phyloP scores from a whole-genome alignment of 192 early-diverging fungal genomes.

The Paraglomus brasilianum region DNA sequence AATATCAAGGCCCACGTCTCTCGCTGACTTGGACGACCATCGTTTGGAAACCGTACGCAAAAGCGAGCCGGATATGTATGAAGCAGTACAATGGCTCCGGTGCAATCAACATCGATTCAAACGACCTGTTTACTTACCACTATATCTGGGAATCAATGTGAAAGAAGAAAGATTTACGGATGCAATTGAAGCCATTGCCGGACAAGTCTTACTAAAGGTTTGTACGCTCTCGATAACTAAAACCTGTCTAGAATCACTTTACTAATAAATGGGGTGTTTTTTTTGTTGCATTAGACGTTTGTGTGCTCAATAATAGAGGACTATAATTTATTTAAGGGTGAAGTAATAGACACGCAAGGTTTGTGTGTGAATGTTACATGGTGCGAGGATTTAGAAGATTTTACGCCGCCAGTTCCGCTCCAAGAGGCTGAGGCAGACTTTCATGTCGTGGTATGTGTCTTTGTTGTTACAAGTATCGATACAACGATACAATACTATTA shows the following conservation, averaged over 20 bases:
- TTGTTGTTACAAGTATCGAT: constrained; percentile 11
- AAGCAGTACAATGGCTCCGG: constrained; percentile 70
- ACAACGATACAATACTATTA: too few relatives aligned
- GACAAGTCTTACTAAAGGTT: constrained; percentile 1
- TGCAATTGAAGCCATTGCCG: constrained; percentile 59
- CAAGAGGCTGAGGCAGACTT: constrained; percentile 47
- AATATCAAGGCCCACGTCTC: constrained; percentile 48
- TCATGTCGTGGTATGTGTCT: constrained; percentile 54
- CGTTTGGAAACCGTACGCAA: constrained; percentile 55
- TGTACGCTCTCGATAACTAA: not conserved
- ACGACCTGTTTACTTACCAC: constrained; percentile 70
- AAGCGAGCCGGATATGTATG: constrained; percentile 51
- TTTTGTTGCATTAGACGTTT: constrained; percentile 57
- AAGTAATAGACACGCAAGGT: constrained; percentile 61
- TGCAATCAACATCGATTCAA: constrained; percentile 62
- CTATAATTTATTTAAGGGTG: constrained; percentile 66
- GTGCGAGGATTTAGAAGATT: constrained; percentile 38
- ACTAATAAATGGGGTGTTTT: not conserved
- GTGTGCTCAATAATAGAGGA: constrained; percentile 76
- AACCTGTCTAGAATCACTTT: not conserved
- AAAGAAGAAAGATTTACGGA: constrained; percentile 59
- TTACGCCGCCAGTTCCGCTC: constrained; percentile 35
- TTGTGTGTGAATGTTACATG: constrained; percentile 65
- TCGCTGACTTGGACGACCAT: constrained; percentile 57
- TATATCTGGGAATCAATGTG: constrained; percentile 69